phyloP scores from a whole-genome alignment of 1,284 basidiomycete genomes.

The Ustilago loliicola region DNA sequence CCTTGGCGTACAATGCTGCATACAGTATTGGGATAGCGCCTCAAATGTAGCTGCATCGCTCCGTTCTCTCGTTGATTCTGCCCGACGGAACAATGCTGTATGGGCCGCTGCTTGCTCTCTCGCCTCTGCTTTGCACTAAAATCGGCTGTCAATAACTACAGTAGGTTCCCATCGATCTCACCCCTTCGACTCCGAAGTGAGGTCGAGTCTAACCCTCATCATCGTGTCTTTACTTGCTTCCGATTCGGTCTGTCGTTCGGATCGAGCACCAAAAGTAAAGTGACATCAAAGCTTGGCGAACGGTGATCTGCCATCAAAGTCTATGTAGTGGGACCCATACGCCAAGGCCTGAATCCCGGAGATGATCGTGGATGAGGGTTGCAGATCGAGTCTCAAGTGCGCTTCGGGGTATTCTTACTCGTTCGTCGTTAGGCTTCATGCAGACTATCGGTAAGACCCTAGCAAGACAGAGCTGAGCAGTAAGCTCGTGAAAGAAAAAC shows the following conservation, averaged over 20 bases:
- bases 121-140: not conserved
- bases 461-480: too few relatives aligned
- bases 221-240: not conserved
- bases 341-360: too few relatives aligned
- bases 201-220: not conserved
- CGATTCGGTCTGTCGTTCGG: not conserved
- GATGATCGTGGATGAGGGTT: too few relatives aligned
- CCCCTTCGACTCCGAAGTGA: not conserved
- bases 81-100: not conserved
- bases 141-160: not conserved
- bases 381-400: too few relatives aligned
- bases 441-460: too few relatives aligned
- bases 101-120: not conserved
- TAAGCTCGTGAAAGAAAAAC: too few relatives aligned
- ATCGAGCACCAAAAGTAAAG: not conserved
- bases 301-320: too few relatives aligned
- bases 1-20: not conserved
- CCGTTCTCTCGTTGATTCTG: not conserved
- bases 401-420: too few relatives aligned
- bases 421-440: too few relatives aligned
- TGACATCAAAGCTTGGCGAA: not conserved
- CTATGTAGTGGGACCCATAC: too few relatives aligned
- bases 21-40: too few relatives aligned
- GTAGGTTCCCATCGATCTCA: slow-evolving; percentile 4
- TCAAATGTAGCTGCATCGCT: too few relatives aligned